Base-by-base conservation (phyloP, 345 rosid species). In the Xanthoceras sorbifolium region DNA sequence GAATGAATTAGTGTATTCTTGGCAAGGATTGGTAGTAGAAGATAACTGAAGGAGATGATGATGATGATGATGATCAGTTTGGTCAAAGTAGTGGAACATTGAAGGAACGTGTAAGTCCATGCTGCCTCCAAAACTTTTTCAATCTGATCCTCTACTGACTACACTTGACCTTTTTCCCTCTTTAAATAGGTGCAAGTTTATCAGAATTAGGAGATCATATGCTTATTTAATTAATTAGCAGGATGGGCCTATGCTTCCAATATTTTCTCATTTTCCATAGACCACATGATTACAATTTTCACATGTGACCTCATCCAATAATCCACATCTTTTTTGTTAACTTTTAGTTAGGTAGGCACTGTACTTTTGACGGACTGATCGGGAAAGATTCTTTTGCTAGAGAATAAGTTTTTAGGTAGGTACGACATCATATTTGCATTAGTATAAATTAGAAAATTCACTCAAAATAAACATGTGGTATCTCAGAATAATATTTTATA, bases 21-120 rank as follows among this genome's bases (percentile, higher is more conserved):
- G 75, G 40, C 32, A 66, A 31, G 59, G 40, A 76, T 52, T 28
- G 67, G 81, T 22, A 40, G 3, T n/a, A 66, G 52, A 66, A 67
- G n/a, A n/a, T n/a, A n/a, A n/a, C n/a, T n/a, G 44, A 74, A 52
- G 54, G 76, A 54, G 64, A 14, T 34, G 71, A 44, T 66, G n/a
- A n/a, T n/a, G 84, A 80, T 69, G 50, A 23, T 69, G 60, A 55
- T 79, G 83, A 34, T 82, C 74, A 18, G 63, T 22, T 28, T 77
- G 68, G 65, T 82, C 85, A 72, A 69, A 31, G 34, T 69, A 25
- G 34, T 69, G 73, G 72, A 79, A 25, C 38, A 71, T 17, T 14
- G 82, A 40, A 0, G 79, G 60, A 69, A 67, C n/a, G 38, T 67
- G n/a, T n/a, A n/a, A 28, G 64, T 82, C 76, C 84, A 86, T 86